Base-by-base conservation (phyloP, 2,329 filamentous ascomycete species). In the Neoscytalidium dimidiatum region DNA sequence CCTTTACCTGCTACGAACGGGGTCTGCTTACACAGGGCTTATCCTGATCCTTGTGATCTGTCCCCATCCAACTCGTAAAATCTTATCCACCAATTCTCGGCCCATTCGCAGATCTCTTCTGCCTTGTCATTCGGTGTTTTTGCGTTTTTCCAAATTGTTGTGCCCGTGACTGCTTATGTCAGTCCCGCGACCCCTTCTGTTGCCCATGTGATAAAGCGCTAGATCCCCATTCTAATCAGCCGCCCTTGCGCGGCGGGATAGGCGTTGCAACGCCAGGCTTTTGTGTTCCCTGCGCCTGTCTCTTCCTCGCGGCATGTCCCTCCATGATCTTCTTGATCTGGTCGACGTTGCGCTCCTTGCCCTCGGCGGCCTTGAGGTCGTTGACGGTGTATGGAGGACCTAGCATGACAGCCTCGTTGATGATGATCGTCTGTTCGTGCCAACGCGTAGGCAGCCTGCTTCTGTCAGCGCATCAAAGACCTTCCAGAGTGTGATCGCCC, bases 341-440 rank as follows among this genome's bases (percentile, higher is more conserved):
- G 13, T 71, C 72, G 26, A 82, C 69, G 4, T 76, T 77, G 62
- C 78, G 74, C 63, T 77, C 75, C 69, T 82, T 81, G 46, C 78
- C 77, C 64, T 77, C 71, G 2, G 75, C 71, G 4, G 79, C 80
- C 66, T 75, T 77, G 71, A 86, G 86, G 70, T 85, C 84, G 49
- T 86, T 85, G 23, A 83, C 75, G 6, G 79, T 80, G 72, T 89
- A 90, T 2, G 87, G 87, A 14, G 84, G 78, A 21, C 82, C 75
- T 66, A 90, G 84, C 63, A 86, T 78, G 62, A 88, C 86, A 3
- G 83, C 81, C 69, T 89, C 86, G 61, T 84, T 85, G 53, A 88
- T 84, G 62, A 89, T 80, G 67, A 90, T 89, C 58, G 81, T 81
- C 35, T 80, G 78, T 19, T 83, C 84, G 68, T 86, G 81, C 87